A percentile compares a stretch with the other conserved stretches of the same genome.
These are phyloP conservation scores for Eremochloa ophiuroides DNA, from an alignment of 176 grass and related monocot genomes.

Conservation along the genomic window DNA sequence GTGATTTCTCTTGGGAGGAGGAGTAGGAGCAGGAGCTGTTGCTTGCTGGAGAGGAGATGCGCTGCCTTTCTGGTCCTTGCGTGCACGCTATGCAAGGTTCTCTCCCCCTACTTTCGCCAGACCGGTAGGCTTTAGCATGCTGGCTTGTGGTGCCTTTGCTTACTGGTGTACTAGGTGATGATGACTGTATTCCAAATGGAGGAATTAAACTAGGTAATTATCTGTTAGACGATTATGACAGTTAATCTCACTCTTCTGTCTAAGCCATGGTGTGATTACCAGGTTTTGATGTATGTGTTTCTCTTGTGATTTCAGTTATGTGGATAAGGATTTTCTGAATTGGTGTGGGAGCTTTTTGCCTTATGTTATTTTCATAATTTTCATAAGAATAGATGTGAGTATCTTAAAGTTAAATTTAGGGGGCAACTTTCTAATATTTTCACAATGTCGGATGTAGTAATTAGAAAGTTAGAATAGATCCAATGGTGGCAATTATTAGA, in stretches of 20 bases:
- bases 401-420: too few relatives aligned
- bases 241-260: neutral
- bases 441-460: too few relatives aligned
- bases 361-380: too few relatives aligned
- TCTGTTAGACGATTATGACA: neutral
- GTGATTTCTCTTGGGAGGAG: neutral
- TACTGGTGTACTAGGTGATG: neutral
- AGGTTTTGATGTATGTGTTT: neutral
- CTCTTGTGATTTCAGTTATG: neutral
- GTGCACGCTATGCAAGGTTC: conserved; percentile 19
- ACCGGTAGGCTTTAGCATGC: neutral
- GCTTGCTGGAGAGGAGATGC: neutral
- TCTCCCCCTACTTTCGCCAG: neutral
- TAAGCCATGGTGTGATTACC: neutral
- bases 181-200: neutral
- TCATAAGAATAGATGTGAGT: too few relatives aligned
- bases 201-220: neutral
- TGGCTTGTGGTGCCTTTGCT: neutral
- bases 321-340: neutral
- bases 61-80: conserved; percentile 11
- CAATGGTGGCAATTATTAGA: too few relatives aligned
- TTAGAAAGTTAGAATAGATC: too few relatives aligned
- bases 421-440: too few relatives aligned
- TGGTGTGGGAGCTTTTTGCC: too few relatives aligned
- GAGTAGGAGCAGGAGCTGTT: too few relatives aligned